A percentile compares a stretch with the other conserved stretches of the same genome.
Conservation (phyloP, 2,329 filamentous ascomycete species). For the Cryphonectria carpinicola region DNA sequence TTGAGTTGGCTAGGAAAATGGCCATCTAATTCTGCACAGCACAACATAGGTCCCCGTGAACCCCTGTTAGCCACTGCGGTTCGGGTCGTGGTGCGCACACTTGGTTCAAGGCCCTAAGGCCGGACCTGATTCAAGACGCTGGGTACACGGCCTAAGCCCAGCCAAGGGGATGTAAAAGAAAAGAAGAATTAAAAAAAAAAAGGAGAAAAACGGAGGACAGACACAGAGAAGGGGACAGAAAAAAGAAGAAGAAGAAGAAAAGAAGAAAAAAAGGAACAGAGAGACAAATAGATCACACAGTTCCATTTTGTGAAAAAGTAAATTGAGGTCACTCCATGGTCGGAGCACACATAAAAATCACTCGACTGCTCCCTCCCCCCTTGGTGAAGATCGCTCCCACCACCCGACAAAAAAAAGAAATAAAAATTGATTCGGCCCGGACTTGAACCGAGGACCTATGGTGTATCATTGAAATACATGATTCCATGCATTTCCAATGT, state of each 20-base stretch:
- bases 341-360: neutral
- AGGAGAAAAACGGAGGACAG: neutral
- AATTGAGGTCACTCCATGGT: too few relatives aligned
- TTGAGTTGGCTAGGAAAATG: neutral
- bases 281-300: too few relatives aligned
- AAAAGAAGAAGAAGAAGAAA: neutral
- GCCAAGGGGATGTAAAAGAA: too few relatives aligned
- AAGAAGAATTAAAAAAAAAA: too few relatives aligned
- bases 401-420: neutral
- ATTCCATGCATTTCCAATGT: too few relatives aligned
- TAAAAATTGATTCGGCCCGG: constrained; percentile 10
- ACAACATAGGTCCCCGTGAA: neutral
- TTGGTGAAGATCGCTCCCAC: too few relatives aligned
- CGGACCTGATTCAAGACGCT: neutral
- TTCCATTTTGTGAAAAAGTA: neutral
- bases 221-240: too few relatives aligned
- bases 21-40: neutral
- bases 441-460: constrained; percentile 10
- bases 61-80: neutral
- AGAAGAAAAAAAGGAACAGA: neutral
- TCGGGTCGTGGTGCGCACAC: too few relatives aligned
- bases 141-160: neutral
- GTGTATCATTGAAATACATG: neutral
- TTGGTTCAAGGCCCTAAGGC: neutral
- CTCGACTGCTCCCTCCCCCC: neutral